A percentile compares a stretch with the other conserved stretches of the same genome.
Conservation (phyloP, 306 rosid genomes). For the Trifolium dubium region DNA sequence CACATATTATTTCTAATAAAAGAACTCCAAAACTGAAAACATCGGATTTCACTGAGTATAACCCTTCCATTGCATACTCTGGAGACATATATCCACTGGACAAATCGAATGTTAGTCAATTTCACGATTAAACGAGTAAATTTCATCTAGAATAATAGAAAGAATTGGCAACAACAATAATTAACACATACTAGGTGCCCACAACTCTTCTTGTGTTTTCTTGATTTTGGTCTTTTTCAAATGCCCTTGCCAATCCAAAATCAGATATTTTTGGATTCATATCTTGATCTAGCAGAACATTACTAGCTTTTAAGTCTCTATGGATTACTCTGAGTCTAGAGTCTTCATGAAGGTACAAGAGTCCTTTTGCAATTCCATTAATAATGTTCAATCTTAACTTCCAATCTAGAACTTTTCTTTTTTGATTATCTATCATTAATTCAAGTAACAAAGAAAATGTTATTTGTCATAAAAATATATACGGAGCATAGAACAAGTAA, state of each 20-base stretch:
- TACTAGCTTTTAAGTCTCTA: conserved; percentile 57
- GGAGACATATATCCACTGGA: conserved; percentile 64
- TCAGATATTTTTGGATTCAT: conserved; percentile 62
- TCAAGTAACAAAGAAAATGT: background rate
- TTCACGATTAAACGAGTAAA: background rate
- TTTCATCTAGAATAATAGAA: background rate
- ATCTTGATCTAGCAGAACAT: conserved; percentile 50
- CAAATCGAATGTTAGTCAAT: background rate
- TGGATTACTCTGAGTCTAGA: conserved; percentile 55
- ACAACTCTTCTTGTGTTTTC: conserved; percentile 53
- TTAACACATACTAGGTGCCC: conserved; percentile 59
- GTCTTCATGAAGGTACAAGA: conserved; percentile 60
- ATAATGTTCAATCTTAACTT: conserved; percentile 41
- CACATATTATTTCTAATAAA: conserved; percentile 52
- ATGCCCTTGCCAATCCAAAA: conserved; percentile 56
- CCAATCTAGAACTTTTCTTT: conserved; percentile 49
- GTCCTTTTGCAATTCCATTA: conserved; percentile 59
- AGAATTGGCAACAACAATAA: background rate
- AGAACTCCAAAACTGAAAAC: conserved; percentile 56
- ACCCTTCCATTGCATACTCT: conserved; percentile 55
- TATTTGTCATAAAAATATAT: background rate
- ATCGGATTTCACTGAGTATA: conserved; percentile 51
- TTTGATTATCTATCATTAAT: conserved; percentile 41
- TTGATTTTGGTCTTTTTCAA: conserved; percentile 46
- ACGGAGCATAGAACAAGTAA: background rate